phyloP scores from a whole-genome alignment of 2,329 filamentous ascomycete species.

The Pseudopithomyces chartarum region DNA sequence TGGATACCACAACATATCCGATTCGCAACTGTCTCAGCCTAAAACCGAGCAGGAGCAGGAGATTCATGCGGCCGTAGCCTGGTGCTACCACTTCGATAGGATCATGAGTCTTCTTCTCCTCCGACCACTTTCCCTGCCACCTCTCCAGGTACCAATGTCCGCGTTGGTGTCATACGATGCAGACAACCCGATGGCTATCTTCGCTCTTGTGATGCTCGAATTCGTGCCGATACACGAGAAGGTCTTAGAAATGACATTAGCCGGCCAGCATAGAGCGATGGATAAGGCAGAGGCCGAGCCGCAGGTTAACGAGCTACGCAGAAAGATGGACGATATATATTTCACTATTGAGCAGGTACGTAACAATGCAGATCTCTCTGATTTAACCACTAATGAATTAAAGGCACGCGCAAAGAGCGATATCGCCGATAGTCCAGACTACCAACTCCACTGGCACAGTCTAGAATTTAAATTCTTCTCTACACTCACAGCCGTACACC shows the following conservation, averaged over 20 bases:
- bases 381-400: background rate
- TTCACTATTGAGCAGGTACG: conserved; percentile 28
- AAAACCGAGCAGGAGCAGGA: conserved; percentile 29
- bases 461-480: conserved; percentile 42
- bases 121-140: conserved; percentile 35
- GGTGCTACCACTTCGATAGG: conserved; percentile 39
- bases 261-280: conserved; percentile 8
- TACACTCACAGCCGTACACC: conserved; percentile 36
- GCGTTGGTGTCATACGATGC: conserved; percentile 29
- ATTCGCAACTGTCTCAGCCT: conserved; percentile 11
- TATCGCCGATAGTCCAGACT: conserved; percentile 22
- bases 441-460: conserved; percentile 37
- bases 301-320: conserved; percentile 27
- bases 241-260: conserved; percentile 31
- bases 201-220: conserved; percentile 29
- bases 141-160: conserved; percentile 28
- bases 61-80: conserved; percentile 33
- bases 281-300: conserved; percentile 16
- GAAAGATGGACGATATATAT: conserved; percentile 29
- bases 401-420: conserved; percentile 13
- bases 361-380: background rate
- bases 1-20: conserved; percentile 32
- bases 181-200: conserved; percentile 29
- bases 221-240: conserved; percentile 36
- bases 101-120: conserved; percentile 36